These are phyloP conservation scores for Daldinia vernicosa DNA, from an alignment of 495 filamentous ascomycete genomes.

Conservation along the genomic window DNA sequence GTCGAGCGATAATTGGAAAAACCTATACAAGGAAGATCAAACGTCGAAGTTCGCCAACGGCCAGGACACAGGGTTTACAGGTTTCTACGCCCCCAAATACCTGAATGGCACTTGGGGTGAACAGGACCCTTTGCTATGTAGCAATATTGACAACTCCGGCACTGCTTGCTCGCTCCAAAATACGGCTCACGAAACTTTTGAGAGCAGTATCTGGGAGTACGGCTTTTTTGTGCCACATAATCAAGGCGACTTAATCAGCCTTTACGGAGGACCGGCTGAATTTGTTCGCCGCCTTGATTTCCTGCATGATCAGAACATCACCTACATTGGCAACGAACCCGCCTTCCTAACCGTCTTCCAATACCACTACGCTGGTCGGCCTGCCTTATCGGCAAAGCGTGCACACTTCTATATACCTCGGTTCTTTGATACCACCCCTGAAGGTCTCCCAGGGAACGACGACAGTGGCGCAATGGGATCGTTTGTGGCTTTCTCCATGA, in stretches of 20 bases:
- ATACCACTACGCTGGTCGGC: conserved; percentile 76
- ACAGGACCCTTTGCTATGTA: conserved; percentile 75
- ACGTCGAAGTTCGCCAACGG: conserved; percentile 66
- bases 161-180: conserved; percentile 70
- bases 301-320: conserved; percentile 70
- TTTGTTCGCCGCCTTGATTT: conserved; percentile 71
- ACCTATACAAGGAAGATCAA: conserved; percentile 72
- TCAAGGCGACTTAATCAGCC: conserved; percentile 67
- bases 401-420: conserved; percentile 73
- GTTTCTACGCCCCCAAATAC: conserved; percentile 74
- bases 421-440: conserved; percentile 66
- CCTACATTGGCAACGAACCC: conserved; percentile 78
- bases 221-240: conserved; percentile 78
- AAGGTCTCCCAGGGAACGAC: conserved; percentile 76
- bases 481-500: conserved; percentile 74
- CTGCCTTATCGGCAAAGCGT: conserved; percentile 68
- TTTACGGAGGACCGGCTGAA: conserved; percentile 66
- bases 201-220: conserved; percentile 77
- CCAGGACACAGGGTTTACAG: conserved; percentile 67
- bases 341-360: conserved; percentile 75
- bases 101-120: conserved; percentile 73
- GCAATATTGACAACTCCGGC: conserved; percentile 56
- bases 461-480: conserved; percentile 78
- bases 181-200: conserved; percentile 72
- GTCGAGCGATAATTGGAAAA: conserved; percentile 72